phyloP scores from a whole-genome alignment of 306 rosid species.

The Begonia loranthoides region DNA sequence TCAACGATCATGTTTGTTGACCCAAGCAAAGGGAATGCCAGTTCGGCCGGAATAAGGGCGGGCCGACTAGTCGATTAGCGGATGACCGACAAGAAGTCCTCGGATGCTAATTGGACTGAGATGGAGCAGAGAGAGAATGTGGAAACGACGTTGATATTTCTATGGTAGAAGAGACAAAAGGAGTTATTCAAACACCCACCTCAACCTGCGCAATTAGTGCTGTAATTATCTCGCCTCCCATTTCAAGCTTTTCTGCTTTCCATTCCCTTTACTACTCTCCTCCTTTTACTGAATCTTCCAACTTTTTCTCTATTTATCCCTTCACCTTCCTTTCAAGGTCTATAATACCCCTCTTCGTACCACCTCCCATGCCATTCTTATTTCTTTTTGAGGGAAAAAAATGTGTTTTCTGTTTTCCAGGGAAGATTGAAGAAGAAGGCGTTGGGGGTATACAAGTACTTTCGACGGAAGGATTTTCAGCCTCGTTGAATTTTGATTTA shows the following conservation, averaged over 20 bases:
- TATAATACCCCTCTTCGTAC: not conserved
- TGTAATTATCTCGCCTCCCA: not conserved
- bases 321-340: not conserved
- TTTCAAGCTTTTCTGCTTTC: conserved; percentile 1
- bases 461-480: too few species aligned
- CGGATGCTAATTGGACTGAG: too few species aligned
- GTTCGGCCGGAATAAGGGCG: not conserved
- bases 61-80: not conserved
- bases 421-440: too few species aligned
- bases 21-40: conserved; percentile 3
- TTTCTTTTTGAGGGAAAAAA: too few species aligned
- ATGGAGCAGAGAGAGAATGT: not conserved
- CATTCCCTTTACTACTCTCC: not conserved
- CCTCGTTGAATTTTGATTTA: too few species aligned
- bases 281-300: too few species aligned
- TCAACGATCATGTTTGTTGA: not conserved
- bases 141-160: too few species aligned
- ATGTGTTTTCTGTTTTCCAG: too few species aligned
- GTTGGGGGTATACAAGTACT: too few species aligned
- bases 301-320: too few species aligned
- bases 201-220: conserved; percentile 10
- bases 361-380: too few species aligned
- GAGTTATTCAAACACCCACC: conserved; percentile 6
- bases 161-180: not conserved
- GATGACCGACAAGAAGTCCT: not conserved